Conservation (phyloP, 176 grass and related monocot genomes). For the Triticum urartu region DNA sequence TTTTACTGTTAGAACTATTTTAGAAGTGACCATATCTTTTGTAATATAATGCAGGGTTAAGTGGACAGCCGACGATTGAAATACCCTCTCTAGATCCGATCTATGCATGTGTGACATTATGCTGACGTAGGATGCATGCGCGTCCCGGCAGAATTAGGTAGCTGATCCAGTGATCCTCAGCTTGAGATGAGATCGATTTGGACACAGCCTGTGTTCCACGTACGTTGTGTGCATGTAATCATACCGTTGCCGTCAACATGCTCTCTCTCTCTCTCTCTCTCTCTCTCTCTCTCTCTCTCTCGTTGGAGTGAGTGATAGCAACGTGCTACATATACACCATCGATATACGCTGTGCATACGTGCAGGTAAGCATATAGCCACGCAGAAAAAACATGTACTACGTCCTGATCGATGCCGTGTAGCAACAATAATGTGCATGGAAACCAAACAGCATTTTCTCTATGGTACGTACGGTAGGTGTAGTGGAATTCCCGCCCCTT, state of each 20-base stretch:
- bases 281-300: not conserved
- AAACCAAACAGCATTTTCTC: not conserved
- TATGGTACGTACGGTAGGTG: not conserved
- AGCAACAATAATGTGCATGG: not conserved
- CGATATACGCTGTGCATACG: not conserved
- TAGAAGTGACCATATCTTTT: no score
- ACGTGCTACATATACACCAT: not conserved
- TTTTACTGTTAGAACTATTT: no score
- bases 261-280: not conserved
- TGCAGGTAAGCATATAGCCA: not conserved
- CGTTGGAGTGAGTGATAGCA: no score
- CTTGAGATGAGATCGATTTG: not conserved
- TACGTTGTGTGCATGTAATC: not conserved
- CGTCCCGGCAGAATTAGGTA: not conserved
- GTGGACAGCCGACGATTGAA: no score
- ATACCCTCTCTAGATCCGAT: no score
- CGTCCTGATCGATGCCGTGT: no score
- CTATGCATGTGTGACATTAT: no score
- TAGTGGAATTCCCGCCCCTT: slow-evolving; percentile 26
- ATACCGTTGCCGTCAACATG: not conserved
- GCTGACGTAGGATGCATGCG: not conserved
- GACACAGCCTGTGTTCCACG: not conserved
- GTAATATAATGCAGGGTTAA: no score
- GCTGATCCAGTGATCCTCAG: not conserved
- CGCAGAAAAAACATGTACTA: not conserved